Evolutionary conservation across 1,284 basidiomycete genomes (phyloP).

Genomic region (Gomphus sp.): DNA sequence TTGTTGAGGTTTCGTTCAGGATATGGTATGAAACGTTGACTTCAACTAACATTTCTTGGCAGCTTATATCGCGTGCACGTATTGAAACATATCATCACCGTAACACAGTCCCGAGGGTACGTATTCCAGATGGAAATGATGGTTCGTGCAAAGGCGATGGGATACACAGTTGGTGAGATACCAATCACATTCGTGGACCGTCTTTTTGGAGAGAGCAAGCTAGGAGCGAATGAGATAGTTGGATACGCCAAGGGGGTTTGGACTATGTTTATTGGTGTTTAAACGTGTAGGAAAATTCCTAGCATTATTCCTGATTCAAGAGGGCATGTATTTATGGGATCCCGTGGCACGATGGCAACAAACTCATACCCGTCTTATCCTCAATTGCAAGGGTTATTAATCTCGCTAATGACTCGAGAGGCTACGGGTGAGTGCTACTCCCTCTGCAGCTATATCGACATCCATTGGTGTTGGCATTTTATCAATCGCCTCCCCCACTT

Average conservation of each 20-base stretch:
- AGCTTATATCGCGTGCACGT: conserved; percentile 76
- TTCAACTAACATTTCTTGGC: background rate
- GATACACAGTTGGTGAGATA: conserved; percentile 81
- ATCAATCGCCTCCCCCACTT: background rate
- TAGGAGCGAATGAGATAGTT: conserved; percentile 83
- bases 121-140: conserved; percentile 99
- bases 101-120: conserved; percentile 81
- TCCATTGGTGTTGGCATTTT: background rate
- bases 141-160: conserved; percentile 75
- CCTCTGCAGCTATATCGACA: background rate
- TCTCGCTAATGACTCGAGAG: background rate
- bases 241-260: conserved; percentile 86
- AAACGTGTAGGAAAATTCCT: conserved; percentile 9
- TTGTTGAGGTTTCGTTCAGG: conserved; percentile 17
- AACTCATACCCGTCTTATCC: background rate
- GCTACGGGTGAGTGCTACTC: background rate
- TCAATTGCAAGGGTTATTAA: background rate
- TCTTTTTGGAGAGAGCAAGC: conserved; percentile 87
- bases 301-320: too few species aligned
- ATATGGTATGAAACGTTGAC: background rate
- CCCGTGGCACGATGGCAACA: background rate
- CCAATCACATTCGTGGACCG: conserved; percentile 93
- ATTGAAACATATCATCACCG: conserved; percentile 72
- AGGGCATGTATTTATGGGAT: background rate
- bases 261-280: conserved; percentile 66